phyloP scores from a whole-genome alignment of 192 early-diverging fungal genomes.

The Umbelopsis sp. region DNA sequence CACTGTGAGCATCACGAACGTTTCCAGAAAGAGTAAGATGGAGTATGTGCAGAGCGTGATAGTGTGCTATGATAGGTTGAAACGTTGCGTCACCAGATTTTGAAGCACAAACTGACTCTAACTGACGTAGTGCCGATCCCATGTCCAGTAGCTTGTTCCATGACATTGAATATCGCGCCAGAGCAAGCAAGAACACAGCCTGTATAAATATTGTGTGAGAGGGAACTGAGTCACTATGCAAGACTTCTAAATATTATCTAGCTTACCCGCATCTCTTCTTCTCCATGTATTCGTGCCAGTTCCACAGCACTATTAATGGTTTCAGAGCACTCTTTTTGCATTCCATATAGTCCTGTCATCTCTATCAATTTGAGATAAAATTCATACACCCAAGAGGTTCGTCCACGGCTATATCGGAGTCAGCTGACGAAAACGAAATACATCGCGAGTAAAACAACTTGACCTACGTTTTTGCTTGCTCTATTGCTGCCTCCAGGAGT shows the following conservation, averaged over 20 bases:
- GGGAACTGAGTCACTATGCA: not conserved
- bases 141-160: not conserved
- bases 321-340: not conserved
- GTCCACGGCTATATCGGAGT: not conserved
- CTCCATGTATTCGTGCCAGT: not conserved
- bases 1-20: not conserved
- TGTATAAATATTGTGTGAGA: not conserved
- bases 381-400: not conserved
- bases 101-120: not conserved
- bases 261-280: slow-evolving; percentile 6
- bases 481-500: not conserved
- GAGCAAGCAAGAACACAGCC: not conserved
- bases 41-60: not conserved
- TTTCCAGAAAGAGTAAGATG: not conserved
- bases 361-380: not conserved
- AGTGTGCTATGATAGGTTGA: not conserved
- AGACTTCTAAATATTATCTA: not conserved
- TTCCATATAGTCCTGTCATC: not conserved
- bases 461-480: slow-evolving; percentile 1
- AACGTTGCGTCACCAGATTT: not conserved
- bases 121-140: not conserved
- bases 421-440: not conserved
- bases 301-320: not conserved
- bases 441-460: not conserved
- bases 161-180: not conserved